A percentile compares a stretch with the other conserved stretches of the same genome.
Conservation (phyloP, 805 yeast genomes). For the Wickerhamiella azymoides region DNA sequence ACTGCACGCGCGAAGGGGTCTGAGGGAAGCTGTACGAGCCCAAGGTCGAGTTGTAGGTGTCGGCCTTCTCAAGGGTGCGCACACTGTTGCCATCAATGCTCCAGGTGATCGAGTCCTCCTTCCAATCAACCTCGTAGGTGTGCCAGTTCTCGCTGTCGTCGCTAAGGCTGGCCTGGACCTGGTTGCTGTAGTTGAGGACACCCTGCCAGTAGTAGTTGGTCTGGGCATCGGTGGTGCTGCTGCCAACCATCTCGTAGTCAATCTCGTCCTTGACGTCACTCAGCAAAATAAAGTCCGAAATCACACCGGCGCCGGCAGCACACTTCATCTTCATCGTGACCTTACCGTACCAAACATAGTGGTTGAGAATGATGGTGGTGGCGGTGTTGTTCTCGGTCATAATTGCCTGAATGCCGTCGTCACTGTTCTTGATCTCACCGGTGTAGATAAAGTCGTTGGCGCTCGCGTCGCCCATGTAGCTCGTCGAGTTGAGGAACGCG, state of each 20-base stretch:
- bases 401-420: slow-evolving; percentile 47
- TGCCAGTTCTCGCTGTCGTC: slow-evolving; percentile 56
- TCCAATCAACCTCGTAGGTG: slow-evolving; percentile 70
- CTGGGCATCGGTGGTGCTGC: slow-evolving; percentile 51
- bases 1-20: slow-evolving; percentile 74
- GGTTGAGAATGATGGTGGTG: slow-evolving; percentile 65
- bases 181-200: slow-evolving; percentile 50
- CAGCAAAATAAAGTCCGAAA: slow-evolving; percentile 66
- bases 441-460: slow-evolving; percentile 57
- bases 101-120: slow-evolving; percentile 59
- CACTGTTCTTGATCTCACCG: slow-evolving; percentile 34
- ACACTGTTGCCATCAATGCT: slow-evolving; percentile 50
- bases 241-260: slow-evolving; percentile 79
- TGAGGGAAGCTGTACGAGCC: slow-evolving; percentile 70
- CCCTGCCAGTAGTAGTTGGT: slow-evolving; percentile 75
- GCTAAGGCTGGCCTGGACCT: slow-evolving; percentile 29
- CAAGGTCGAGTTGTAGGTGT: slow-evolving; percentile 46
- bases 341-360: slow-evolving; percentile 80
- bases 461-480: slow-evolving; percentile 57
- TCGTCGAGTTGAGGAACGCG: slow-evolving; percentile 25
- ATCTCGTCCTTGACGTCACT: slow-evolving; percentile 84
- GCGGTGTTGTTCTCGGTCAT: slow-evolving; percentile 71
- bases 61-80: slow-evolving; percentile 46
- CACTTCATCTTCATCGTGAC: slow-evolving; percentile 55
- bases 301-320: slow-evolving; percentile 66